Conservation (phyloP, 257 asterid genomes). For the Petrea volubilis region DNA sequence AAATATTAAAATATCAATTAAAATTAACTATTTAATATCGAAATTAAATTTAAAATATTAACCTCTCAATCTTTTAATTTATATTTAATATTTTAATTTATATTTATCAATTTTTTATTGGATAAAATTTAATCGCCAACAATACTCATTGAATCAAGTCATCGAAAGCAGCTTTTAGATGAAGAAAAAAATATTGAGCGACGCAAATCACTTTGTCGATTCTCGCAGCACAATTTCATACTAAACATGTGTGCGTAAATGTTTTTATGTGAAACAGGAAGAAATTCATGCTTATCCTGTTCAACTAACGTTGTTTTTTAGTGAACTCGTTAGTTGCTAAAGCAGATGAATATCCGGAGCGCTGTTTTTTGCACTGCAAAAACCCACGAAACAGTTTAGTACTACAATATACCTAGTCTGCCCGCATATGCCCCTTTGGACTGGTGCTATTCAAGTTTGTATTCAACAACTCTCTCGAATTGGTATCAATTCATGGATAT, state of each 20-base stretch:
- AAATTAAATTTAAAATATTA: too few relatives aligned
- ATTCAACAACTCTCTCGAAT: too few relatives aligned
- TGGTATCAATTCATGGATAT: too few relatives aligned
- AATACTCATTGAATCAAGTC: too few relatives aligned
- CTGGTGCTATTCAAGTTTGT: not conserved
- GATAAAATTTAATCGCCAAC: too few relatives aligned
- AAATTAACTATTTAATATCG: too few relatives aligned
- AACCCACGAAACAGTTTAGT: not conserved
- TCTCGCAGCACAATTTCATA: not conserved
- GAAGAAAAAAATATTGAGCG: conserved; percentile 8
- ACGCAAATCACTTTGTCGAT: conserved; percentile 6
- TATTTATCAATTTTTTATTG: too few relatives aligned
- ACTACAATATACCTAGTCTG: conserved; percentile 9
- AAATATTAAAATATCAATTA: too few relatives aligned
- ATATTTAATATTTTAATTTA: too few relatives aligned
- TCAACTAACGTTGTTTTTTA: conserved; percentile 24
- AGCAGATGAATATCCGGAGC: not conserved
- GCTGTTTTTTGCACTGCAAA: conserved; percentile 25
- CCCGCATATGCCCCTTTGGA: not conserved
- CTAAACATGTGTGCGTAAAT: conserved; percentile 1
- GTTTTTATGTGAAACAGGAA: conserved; percentile 18
- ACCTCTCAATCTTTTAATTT: too few relatives aligned
- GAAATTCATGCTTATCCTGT: conserved; percentile 31
- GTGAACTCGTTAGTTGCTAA: conserved; percentile 5
- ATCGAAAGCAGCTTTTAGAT: too few relatives aligned